Percentiles rank a stretch among this genome's conserved stretches.
Evolutionary conservation across 345 rosid genomes (phyloP).

Genomic region (Carallia brachiata): DNA sequence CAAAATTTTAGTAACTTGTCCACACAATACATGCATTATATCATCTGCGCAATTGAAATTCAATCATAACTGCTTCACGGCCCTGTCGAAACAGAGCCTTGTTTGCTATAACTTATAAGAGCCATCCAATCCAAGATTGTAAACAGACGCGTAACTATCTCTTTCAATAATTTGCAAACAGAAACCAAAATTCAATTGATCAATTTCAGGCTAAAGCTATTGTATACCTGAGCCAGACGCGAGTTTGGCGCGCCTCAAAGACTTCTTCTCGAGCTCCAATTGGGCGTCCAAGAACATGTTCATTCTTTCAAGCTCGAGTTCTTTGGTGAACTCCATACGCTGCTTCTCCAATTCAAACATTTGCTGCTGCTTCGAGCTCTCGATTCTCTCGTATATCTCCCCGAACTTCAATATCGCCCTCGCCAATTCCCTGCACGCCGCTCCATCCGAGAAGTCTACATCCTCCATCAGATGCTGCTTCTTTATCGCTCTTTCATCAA

Average conservation of each 20-base stretch:
- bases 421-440: constrained; percentile 26
- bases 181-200: background rate
- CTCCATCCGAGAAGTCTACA: constrained; percentile 19
- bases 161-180: background rate
- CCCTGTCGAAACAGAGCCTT: background rate
- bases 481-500: constrained; percentile 22
- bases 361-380: constrained; percentile 23
- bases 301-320: constrained; percentile 28
- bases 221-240: constrained; percentile 9
- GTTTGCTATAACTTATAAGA: background rate
- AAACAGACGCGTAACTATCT: background rate
- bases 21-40: too few relatives aligned
- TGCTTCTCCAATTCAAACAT: constrained; percentile 33
- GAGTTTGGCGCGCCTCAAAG: background rate
- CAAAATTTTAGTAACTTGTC: too few relatives aligned
- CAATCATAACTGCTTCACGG: too few relatives aligned
- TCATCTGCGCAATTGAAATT: too few relatives aligned
- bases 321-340: constrained; percentile 31
- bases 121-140: background rate
- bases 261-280: constrained; percentile 9
- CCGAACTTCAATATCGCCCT: constrained; percentile 27
- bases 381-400: constrained; percentile 25
- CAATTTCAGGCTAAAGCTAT: background rate
- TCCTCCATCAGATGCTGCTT: constrained; percentile 26
- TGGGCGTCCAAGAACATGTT: constrained; percentile 21